Evolutionary conservation across 139 green algal species (phyloP).

Genomic region (Tetratostichococcus sp.): DNA sequence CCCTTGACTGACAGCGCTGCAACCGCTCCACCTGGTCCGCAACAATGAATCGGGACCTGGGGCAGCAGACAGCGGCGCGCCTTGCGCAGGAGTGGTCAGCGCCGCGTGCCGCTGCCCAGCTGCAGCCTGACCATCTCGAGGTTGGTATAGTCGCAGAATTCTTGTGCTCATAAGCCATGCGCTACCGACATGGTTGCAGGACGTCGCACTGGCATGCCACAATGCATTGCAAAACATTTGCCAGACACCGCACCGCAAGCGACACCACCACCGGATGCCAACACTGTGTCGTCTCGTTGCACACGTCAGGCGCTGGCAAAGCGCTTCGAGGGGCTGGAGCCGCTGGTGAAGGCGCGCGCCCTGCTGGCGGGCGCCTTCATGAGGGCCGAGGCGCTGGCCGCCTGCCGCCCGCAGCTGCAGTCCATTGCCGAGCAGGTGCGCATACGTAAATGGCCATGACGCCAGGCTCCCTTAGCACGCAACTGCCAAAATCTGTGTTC

Average conservation of each 20-base stretch:
- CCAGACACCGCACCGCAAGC: no score
- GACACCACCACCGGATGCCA: no score
- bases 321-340: constrained; percentile 5
- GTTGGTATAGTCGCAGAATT: background rate
- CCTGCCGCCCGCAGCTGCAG: background rate
- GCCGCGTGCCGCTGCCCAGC: no score
- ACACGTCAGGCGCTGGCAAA: constrained; percentile 4
- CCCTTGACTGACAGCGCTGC: background rate
- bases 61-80: background rate
- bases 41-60: background rate
- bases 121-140: background rate
- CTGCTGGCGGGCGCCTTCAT: background rate
- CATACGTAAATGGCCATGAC: no score
- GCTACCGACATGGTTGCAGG: no score
- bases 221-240: no score
- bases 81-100: background rate
- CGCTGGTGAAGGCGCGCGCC: constrained; percentile 6
- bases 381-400: background rate
- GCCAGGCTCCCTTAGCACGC: no score
- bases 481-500: no score
- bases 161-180: background rate
- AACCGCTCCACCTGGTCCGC: background rate
- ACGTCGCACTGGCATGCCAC: no score
- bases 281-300: no score
- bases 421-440: background rate